Percentiles rank a stretch among this genome's conserved stretches.
Evolutionary conservation across 2,329 filamentous ascomycete genomes (phyloP).

Genomic region (Chrysosporium queenslandicum): DNA sequence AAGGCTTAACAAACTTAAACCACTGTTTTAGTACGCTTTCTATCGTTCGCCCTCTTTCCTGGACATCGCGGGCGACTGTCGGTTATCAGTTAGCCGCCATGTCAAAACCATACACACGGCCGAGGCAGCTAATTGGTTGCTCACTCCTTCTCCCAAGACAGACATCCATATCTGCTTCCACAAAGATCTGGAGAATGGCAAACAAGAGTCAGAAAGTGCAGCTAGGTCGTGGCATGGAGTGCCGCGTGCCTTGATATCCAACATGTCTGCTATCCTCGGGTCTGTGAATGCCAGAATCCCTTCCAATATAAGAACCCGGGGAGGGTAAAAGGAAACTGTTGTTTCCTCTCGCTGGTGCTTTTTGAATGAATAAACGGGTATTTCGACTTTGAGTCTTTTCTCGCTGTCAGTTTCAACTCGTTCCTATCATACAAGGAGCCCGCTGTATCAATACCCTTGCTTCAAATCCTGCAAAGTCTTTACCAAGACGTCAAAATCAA

Average conservation of each 20-base stretch:
- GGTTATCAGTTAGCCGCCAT: background rate
- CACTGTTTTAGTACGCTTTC: slow-evolving; percentile 97
- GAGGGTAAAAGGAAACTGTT: slow-evolving; percentile 87
- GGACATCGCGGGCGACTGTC: slow-evolving; percentile 76
- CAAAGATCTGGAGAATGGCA: slow-evolving; percentile 60
- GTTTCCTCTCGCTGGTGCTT: slow-evolving; percentile 71
- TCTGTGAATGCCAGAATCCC: slow-evolving; percentile 95
- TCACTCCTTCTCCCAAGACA: slow-evolving; percentile 79
- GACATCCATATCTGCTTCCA: slow-evolving; percentile 88
- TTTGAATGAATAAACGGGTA: slow-evolving; percentile 90
- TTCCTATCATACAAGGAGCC: background rate
- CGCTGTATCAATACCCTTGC: slow-evolving; percentile 59
- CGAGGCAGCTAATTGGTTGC: slow-evolving; percentile 22
- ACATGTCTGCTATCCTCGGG: slow-evolving; percentile 66
- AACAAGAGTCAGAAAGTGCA: slow-evolving; percentile 11
- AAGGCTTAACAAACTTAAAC: slow-evolving; percentile 93
- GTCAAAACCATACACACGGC: background rate
- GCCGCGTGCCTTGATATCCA: slow-evolving; percentile 72
- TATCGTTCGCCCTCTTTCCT: slow-evolving; percentile 78
- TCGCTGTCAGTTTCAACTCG: background rate
- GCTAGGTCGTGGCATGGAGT: background rate
- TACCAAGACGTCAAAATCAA: slow-evolving; percentile 86
- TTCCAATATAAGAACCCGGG: slow-evolving; percentile 88
- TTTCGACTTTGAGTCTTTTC: slow-evolving; percentile 52
- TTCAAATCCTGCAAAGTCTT: slow-evolving; percentile 74